Evolutionary conservation across 495 filamentous ascomycete genomes (phyloP), one percentile per base, ranked within the genome.

Genomic region (Penicillium bovifimosum): DNA sequence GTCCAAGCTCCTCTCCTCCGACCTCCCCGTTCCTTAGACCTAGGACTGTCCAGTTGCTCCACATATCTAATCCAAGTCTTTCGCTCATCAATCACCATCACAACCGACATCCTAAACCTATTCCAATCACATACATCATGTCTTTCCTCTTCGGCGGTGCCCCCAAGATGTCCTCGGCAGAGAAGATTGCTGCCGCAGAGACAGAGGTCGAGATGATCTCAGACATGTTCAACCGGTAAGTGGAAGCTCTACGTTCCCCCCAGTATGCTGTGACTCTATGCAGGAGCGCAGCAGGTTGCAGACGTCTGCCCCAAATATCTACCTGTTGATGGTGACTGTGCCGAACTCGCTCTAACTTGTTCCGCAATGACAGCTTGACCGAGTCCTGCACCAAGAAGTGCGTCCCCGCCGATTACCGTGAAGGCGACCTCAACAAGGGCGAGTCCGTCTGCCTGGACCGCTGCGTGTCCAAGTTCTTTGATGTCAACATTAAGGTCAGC

Each of bases 391-490:
- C 85, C 52, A 81, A 85, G 68, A 98, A 98, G 74, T 98, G 93
- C 70, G 81, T 98, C 49, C 91, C 90, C 52, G 76, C 71, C 59
- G 83, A 90, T 54, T 98, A 97, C 81, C 88, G 89, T 63, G 93
- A 98, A 77, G 79, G 80, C 64, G 95, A 97, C 52, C 83, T 98
- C 55, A 93, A 95, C 80, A 98, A 98, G 77, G 93, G 93, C 77
- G 93, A 98, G 75, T 87, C 86, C 48, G 93, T 97, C 58, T 98
- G 93, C 75, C 82, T 98, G 56, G 93, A 98, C 76, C 88, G 93
- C 55, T 98, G 93, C 74, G 84, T 92, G 33, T 78, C 86, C 65
- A 98, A 98, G 77, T 97, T 96, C 80, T 96, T 98, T 74, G 93
- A 98, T 54, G 90, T 96, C 64, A 89, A 96, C 71, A 80, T 93